A percentile compares a stretch with the other conserved stretches of the same genome.
Conservation (phyloP, 1,139 yeast species). For the Pichia sp. region DNA sequence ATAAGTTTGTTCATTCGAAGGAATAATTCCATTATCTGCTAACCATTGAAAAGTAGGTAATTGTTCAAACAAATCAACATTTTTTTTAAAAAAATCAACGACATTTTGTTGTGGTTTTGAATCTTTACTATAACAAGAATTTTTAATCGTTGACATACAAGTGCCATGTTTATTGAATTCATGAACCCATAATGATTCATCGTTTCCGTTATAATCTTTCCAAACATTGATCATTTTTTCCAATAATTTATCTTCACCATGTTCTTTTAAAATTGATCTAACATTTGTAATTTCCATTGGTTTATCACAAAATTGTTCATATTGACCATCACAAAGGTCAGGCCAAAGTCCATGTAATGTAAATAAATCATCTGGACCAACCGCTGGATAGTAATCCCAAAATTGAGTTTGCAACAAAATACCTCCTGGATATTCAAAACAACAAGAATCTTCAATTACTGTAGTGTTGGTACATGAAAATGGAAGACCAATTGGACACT, state of each 20-base stretch:
- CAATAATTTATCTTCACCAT: conserved; percentile 47
- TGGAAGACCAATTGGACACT: conserved; percentile 64
- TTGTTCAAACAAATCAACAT: conserved; percentile 55
- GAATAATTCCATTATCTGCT: conserved; percentile 56
- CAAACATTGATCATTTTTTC: conserved; percentile 56
- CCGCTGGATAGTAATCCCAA: conserved; percentile 86
- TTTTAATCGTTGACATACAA: conserved; percentile 74
- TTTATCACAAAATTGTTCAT: conserved; percentile 69
- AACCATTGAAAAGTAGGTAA: conserved; percentile 72
- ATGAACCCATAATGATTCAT: conserved; percentile 79
- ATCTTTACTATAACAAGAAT: conserved; percentile 52
- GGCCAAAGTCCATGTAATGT: conserved; percentile 89
- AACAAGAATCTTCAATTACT: conserved; percentile 53
- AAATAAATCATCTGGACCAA: conserved; percentile 71
- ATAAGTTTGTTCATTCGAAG: conserved; percentile 53
- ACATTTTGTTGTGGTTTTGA: conserved; percentile 50
- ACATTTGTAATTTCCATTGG: conserved; percentile 52
- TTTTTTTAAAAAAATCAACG: conserved; percentile 67
- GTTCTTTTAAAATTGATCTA: conserved; percentile 43
- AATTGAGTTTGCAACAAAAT: conserved; percentile 80
- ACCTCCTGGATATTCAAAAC: conserved; percentile 88
- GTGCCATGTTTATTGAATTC: conserved; percentile 96
- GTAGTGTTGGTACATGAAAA: conserved; percentile 51
- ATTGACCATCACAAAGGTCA: conserved; percentile 71
- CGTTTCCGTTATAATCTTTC: conserved; percentile 74